phyloP scores from a whole-genome alignment of 495 filamentous ascomycete genomes.

The Recurvomyces mirabilis region DNA sequence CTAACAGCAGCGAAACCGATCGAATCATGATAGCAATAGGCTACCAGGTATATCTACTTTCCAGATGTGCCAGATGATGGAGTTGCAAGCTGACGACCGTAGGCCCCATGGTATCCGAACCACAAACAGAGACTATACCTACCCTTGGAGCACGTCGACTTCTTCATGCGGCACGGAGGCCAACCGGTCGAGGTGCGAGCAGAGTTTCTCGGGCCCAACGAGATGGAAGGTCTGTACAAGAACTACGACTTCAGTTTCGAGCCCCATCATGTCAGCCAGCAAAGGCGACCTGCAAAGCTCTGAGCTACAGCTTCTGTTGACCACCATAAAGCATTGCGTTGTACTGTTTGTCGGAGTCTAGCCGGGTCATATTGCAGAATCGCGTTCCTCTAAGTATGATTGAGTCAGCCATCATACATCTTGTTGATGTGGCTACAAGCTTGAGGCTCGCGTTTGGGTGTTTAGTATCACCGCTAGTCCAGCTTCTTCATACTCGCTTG shows the following conservation, averaged over 20 bases:
- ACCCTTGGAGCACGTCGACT: background rate
- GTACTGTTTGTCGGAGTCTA: too few relatives aligned
- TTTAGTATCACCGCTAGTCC: too few relatives aligned
- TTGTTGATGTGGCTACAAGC: too few relatives aligned
- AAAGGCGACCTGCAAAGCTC: too few relatives aligned
- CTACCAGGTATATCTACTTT: constrained; percentile 25
- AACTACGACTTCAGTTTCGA: constrained; percentile 4
- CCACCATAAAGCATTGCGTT: too few relatives aligned
- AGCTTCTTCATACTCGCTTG: constrained; percentile 11
- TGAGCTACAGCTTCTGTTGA: too few relatives aligned
- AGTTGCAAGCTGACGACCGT: background rate
- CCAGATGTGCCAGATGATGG: background rate
- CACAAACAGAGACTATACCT: background rate
- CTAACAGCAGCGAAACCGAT: constrained; percentile 36
- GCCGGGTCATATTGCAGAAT: too few relatives aligned
- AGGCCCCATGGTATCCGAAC: background rate
- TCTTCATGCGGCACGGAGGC: background rate
- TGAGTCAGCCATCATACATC: too few relatives aligned
- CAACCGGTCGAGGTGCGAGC: background rate
- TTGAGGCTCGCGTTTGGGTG: too few relatives aligned
- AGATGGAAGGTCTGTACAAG: background rate
- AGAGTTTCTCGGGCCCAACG: background rate
- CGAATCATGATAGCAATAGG: constrained; percentile 45
- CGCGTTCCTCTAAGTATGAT: too few relatives aligned
- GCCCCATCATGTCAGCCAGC: too few relatives aligned